Conservation (phyloP, 805 yeast genomes). For the Candida railenensis region DNA sequence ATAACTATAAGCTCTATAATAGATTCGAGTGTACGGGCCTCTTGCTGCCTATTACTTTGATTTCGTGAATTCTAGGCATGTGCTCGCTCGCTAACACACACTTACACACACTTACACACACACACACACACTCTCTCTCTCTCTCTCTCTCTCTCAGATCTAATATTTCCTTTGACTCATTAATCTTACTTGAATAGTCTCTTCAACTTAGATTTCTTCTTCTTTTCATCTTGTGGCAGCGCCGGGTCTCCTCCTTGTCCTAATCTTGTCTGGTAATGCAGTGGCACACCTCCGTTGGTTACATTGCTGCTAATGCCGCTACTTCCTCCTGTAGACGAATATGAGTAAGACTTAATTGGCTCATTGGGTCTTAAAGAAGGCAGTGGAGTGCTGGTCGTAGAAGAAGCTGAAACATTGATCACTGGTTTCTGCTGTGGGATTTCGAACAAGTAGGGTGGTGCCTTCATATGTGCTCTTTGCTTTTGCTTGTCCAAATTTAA, state of each 20-base stretch:
- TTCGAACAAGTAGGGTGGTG: conserved; percentile 46
- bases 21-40: no score
- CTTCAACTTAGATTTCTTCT: conserved; percentile 46
- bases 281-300: conserved; percentile 14
- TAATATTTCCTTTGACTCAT: no score
- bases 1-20: no score
- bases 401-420: not conserved
- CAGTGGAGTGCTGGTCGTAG: conserved; percentile 6
- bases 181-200: conserved; percentile 43
- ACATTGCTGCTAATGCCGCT: conserved; percentile 3
- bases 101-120: not conserved
- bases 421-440: conserved; percentile 11
- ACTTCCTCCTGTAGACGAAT: conserved; percentile 1
- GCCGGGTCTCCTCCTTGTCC: conserved; percentile 1
- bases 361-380: conserved; percentile 7
- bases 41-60: no score
- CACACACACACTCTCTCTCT: not conserved
- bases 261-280: conserved; percentile 24
- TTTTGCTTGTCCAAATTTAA: conserved; percentile 35
- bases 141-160: not conserved
- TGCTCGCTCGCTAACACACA: no score
- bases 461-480: conserved; percentile 28
- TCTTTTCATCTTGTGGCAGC: conserved; percentile 27
- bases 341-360: conserved; percentile 27
- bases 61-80: no score